Evolutionary conservation across 2,329 filamentous ascomycete genomes (phyloP).

Genomic region (Penicillium sp.): DNA sequence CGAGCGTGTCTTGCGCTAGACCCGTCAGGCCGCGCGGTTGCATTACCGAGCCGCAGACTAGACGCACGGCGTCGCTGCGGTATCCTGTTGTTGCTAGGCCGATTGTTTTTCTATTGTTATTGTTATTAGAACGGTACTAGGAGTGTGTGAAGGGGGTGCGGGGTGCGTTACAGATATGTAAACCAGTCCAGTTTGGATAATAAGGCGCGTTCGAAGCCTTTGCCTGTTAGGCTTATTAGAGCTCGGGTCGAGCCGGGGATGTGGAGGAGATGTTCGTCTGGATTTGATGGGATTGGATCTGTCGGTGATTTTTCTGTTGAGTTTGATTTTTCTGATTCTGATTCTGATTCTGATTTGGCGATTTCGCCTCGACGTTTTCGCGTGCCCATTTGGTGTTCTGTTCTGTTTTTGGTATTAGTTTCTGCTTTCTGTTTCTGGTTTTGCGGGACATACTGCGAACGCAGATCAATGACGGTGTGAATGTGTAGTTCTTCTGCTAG

Average conservation of each 20-base stretch:
- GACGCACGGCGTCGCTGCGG: slow-evolving; percentile 58
- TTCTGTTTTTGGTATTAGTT: slow-evolving; percentile 43
- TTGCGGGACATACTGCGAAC: slow-evolving; percentile 54
- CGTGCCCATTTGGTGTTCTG: slow-evolving; percentile 62
- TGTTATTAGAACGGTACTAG: neutral
- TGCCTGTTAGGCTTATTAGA: slow-evolving; percentile 65
- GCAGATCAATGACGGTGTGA: slow-evolving; percentile 66
- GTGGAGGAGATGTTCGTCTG: slow-evolving; percentile 48
- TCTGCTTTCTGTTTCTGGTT: neutral
- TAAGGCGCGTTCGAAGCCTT: slow-evolving; percentile 59
- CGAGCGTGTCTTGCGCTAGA: slow-evolving; percentile 60
- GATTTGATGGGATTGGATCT: slow-evolving; percentile 42
- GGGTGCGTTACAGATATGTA: slow-evolving; percentile 49
- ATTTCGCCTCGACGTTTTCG: slow-evolving; percentile 48
- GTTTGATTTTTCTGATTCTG: slow-evolving; percentile 33
- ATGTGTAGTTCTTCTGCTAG: slow-evolving; percentile 56
- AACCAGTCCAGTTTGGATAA: slow-evolving; percentile 60
- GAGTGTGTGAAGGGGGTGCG: no score
- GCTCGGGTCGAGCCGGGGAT: slow-evolving; percentile 57
- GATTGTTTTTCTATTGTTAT: slow-evolving; percentile 47
- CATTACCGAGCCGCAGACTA: slow-evolving; percentile 65
- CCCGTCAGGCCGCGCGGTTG: slow-evolving; percentile 61
- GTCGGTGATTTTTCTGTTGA: neutral
- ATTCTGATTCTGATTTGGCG: slow-evolving; percentile 25
- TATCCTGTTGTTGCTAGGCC: slow-evolving; percentile 58